Conservation (phyloP, 1,284 basidiomycete genomes). For the Ceratobasidium sp. region DNA sequence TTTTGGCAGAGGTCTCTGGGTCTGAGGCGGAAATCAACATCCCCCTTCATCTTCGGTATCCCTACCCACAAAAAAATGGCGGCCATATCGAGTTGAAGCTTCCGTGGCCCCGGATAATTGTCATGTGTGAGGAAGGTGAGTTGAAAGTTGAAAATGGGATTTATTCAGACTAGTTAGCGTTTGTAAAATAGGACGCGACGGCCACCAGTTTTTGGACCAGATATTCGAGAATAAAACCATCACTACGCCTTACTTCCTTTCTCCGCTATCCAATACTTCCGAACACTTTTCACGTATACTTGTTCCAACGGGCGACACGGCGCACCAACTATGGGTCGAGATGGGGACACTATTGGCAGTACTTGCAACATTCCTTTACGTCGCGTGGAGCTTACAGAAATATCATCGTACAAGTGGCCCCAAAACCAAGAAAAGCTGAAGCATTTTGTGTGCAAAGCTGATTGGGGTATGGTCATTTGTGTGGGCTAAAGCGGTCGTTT, state of each 20-base stretch:
- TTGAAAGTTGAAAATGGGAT: background rate
- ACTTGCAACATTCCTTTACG: conserved; percentile 30
- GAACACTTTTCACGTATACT: conserved; percentile 13
- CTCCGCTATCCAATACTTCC: background rate
- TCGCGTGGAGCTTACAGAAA: conserved; percentile 28
- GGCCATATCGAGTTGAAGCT: conserved; percentile 29
- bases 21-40: conserved; percentile 29
- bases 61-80: conserved; percentile 29
- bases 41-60: conserved; percentile 41
- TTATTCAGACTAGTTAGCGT: background rate
- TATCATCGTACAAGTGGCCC: background rate
- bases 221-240: background rate
- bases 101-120: conserved; percentile 38
- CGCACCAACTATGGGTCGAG: conserved; percentile 37
- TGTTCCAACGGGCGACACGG: conserved; percentile 37
- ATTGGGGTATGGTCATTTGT: no score
- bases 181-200: conserved; percentile 4
- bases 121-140: conserved; percentile 32
- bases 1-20: conserved; percentile 21
- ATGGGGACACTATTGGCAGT: conserved; percentile 24
- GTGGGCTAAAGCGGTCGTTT: no score
- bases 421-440: conserved; percentile 29
- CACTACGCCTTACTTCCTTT: background rate
- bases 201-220: conserved; percentile 3
- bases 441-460: no score